Percentiles rank a stretch among this genome's conserved stretches.
Evolutionary conservation across 106 monocot species (phyloP).

Genomic region (Posidonia australis): DNA sequence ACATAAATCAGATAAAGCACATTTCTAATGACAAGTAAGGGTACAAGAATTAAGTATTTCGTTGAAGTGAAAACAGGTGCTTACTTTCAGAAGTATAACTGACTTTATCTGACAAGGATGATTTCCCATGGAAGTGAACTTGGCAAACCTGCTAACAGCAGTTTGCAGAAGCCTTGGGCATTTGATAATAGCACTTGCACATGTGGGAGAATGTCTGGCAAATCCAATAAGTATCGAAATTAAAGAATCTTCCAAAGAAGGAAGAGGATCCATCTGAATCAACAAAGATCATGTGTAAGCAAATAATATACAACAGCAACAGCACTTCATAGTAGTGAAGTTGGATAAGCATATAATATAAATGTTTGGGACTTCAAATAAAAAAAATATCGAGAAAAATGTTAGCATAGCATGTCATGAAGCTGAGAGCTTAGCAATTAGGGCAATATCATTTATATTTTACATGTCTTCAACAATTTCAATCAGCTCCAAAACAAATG

Average conservation of each 20-base stretch:
- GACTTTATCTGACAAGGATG: conserved; percentile 60
- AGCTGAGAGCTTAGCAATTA: no score
- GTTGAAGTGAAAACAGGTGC: not conserved
- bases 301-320: conserved; percentile 1
- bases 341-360: not conserved
- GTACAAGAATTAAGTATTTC: not conserved
- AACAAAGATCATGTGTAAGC: conserved; percentile 10
- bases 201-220: conserved; percentile 81
- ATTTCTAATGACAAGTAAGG: not conserved
- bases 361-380: no score
- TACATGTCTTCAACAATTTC: not conserved
- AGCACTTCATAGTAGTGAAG: not conserved
- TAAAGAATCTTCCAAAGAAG: conserved; percentile 68
- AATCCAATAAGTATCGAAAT: conserved; percentile 74
- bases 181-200: conserved; percentile 66
- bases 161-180: conserved; percentile 68
- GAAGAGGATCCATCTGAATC: conserved; percentile 67
- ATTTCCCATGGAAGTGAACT: conserved; percentile 30
- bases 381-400: no score
- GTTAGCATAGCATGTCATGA: no score
- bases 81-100: conserved; percentile 59
- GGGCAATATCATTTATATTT: no score
- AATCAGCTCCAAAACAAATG: no score
- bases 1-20: not conserved
- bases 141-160: conserved; percentile 41